Evolutionary conservation across 768 basidiomycete genomes (phyloP).

Genomic region (Thelephora aurantiotincta): DNA sequence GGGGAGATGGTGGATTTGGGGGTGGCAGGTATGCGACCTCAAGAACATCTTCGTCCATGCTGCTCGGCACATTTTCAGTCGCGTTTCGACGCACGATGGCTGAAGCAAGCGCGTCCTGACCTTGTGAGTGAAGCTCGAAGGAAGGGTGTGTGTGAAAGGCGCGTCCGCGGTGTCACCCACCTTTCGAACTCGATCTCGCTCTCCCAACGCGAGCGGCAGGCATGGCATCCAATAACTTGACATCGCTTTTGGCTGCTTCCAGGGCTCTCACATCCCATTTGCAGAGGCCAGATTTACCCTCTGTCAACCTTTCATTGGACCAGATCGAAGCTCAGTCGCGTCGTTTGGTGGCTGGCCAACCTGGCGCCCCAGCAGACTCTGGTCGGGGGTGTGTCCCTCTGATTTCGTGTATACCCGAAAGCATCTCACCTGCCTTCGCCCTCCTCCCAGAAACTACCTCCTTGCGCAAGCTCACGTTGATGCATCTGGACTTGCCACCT

Average conservation of each 20-base stretch:
- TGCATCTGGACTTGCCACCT: conserved; percentile 70
- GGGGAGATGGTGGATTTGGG: conserved; percentile 20
- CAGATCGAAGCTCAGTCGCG: conserved; percentile 92
- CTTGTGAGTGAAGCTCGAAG: no score
- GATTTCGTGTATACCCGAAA: background rate
- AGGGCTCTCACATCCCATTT: conserved; percentile 67
- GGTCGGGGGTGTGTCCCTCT: conserved; percentile 52
- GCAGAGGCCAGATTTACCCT: conserved; percentile 68
- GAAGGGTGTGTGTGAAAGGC: no score
- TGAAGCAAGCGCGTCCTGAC: no score
- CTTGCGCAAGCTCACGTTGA: conserved; percentile 92
- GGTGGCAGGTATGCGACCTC: conserved; percentile 11
- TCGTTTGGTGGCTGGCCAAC: conserved; percentile 63
- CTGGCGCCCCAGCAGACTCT: conserved; percentile 44
- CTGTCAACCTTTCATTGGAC: conserved; percentile 81
- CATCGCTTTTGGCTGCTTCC: conserved; percentile 57
- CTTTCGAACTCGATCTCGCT: background rate
- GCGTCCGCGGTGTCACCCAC: background rate
- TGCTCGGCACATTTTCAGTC: no score
- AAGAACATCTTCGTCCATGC: background rate
- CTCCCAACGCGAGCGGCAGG: background rate
- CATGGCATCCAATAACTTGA: conserved; percentile 36
- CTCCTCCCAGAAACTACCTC: conserved; percentile 57
- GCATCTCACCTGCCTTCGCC: conserved; percentile 3
- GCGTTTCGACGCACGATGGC: no score